These are phyloP conservation scores for Melampsora americana DNA, from an alignment of 1,284 basidiomycete genomes.

Conservation along the genomic window DNA sequence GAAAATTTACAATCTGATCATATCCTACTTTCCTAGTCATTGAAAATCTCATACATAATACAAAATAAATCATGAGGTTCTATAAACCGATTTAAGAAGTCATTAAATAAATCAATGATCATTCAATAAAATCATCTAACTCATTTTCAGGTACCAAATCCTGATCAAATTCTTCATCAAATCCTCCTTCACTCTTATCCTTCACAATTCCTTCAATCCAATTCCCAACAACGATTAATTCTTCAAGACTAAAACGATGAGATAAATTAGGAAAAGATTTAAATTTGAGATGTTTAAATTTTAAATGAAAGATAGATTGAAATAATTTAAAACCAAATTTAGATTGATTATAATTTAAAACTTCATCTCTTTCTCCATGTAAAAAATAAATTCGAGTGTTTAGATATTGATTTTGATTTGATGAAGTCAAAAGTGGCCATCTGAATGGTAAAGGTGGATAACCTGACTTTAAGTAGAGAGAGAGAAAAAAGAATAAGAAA, in stretches of 20 bases:
- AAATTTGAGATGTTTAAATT: slow-evolving; percentile 23
- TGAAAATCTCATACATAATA: not conserved
- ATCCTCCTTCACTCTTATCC: slow-evolving; percentile 9
- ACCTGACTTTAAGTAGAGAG: no score
- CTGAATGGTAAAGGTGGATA: slow-evolving; percentile 35
- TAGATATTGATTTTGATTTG: not conserved
- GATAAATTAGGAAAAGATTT: slow-evolving; percentile 19
- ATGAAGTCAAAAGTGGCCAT: slow-evolving; percentile 7
- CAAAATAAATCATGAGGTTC: not conserved
- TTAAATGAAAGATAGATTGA: not conserved
- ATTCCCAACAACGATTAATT: slow-evolving; percentile 20
- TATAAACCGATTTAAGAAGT: not conserved
- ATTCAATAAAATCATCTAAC: slow-evolving; percentile 5
- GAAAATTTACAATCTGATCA: not conserved
- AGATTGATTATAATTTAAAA: slow-evolving; percentile 24
- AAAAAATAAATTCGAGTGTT: slow-evolving; percentile 19
- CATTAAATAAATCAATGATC: no score
- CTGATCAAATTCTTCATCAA: slow-evolving; percentile 27
- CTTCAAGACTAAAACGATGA: slow-evolving; percentile 19
- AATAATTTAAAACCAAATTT: slow-evolving; percentile 29
- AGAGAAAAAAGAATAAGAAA: slow-evolving; percentile 5
- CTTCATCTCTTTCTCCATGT: slow-evolving; percentile 20
- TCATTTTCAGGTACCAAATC: slow-evolving; percentile 16
- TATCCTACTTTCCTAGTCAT: not conserved
- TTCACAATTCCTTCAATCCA: slow-evolving; percentile 25